Conservation (phyloP, 2,329 filamentous ascomycete species). For the Arthrobotrys musiformis region DNA sequence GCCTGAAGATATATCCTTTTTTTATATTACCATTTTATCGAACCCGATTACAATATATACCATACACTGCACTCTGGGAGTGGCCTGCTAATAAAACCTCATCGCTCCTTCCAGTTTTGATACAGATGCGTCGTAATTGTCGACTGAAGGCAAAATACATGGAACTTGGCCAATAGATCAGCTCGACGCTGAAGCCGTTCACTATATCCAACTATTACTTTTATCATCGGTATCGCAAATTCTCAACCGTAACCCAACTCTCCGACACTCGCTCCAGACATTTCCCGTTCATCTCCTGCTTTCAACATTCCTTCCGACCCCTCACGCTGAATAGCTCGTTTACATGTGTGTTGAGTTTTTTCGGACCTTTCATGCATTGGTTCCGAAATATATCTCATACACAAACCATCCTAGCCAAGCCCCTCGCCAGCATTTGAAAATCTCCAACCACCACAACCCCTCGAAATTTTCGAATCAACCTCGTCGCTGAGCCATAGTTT, state of each 20-base stretch:
- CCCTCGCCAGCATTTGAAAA: constrained; percentile 14
- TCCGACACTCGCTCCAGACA: constrained; percentile 1
- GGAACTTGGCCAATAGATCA: constrained; percentile 39
- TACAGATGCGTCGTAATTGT: constrained; percentile 40
- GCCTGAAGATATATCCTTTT: constrained; percentile 28
- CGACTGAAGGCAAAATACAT: constrained; percentile 29
- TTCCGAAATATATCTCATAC: constrained; percentile 56
- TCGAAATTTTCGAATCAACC: constrained; percentile 2
- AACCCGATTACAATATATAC: constrained; percentile 6
- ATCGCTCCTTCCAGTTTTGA: constrained; percentile 11
- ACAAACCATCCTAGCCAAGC: constrained; percentile 30
- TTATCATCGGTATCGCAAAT: not conserved
- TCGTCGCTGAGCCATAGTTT: constrained; percentile 11
- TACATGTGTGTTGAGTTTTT: constrained; percentile 48
- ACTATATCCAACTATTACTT: constrained; percentile 9
- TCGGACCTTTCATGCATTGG: constrained; percentile 46
- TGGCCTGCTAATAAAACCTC: constrained; percentile 16
- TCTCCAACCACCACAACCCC: constrained; percentile 32
- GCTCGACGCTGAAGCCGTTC: constrained; percentile 48
- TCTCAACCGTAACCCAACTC: constrained; percentile 1
- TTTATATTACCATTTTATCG: constrained; percentile 11
- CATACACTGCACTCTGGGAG: constrained; percentile 16
- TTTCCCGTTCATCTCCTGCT: not conserved
- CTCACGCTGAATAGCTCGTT: constrained; percentile 17
- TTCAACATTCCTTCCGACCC: not conserved